A percentile compares a stretch with the other conserved stretches of the same genome.
Evolutionary conservation across 1,284 basidiomycete species (phyloP).

Genomic region (Irpex sp.): DNA sequence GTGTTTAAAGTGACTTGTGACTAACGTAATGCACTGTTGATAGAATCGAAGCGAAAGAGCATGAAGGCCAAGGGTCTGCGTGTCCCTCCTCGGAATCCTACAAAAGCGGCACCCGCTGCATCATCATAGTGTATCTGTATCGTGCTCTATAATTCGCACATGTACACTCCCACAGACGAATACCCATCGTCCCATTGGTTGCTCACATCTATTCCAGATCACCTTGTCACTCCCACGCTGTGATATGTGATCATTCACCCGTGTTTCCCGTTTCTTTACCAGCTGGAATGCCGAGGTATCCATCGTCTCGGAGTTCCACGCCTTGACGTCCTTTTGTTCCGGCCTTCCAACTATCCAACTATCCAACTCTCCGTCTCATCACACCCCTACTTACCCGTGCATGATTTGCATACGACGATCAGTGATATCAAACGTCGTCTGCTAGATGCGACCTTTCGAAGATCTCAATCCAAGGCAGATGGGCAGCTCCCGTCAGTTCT

Average conservation of each 20-base stretch:
- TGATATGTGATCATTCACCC: not conserved
- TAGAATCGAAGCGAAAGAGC: slow-evolving; percentile 68
- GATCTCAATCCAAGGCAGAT: not conserved
- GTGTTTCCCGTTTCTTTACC: no score
- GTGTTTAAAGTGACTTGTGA: slow-evolving; percentile 8
- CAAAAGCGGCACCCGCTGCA: slow-evolving; percentile 21
- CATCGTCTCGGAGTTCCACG: not conserved
- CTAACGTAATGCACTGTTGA: slow-evolving; percentile 11
- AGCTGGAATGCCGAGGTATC: no score
- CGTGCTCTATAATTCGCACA: not conserved
- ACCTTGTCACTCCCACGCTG: not conserved
- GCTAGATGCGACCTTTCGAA: not conserved
- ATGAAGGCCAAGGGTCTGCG: slow-evolving; percentile 75
- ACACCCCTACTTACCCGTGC: not conserved
- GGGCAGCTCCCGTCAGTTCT: not conserved
- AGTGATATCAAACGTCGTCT: not conserved
- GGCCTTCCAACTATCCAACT: not conserved
- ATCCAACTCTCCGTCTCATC: not conserved
- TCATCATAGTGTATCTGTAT: slow-evolving; percentile 7
- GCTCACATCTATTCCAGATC: not conserved
- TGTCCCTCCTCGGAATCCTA: slow-evolving; percentile 43
- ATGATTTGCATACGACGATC: not conserved
- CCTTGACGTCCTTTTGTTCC: not conserved
- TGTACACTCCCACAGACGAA: not conserved
- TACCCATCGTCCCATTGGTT: not conserved